Evolutionary conservation across 2,329 filamentous ascomycete species (phyloP), one percentile per base, ranked within the genome.

Genomic region (Botrytis fragariae): DNA sequence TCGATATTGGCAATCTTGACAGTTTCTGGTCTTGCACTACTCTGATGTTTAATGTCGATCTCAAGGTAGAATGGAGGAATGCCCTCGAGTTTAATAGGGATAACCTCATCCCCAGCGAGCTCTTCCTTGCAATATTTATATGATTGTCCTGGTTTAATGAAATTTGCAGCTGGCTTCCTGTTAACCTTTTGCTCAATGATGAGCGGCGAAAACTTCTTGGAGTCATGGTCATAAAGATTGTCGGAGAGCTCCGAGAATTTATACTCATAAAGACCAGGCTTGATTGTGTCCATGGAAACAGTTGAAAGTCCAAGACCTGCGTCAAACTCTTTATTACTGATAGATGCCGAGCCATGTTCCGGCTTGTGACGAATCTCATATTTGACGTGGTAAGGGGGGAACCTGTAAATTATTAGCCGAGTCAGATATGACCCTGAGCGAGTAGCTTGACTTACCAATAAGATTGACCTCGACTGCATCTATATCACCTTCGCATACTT

Each of bases 51-150:
- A 83, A 99, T 93, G 79, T 95, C 94, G 37, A 98, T 88, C 81
- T 98, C 96, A 7, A 99, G 85, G 65, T 91, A 91, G 84, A 99
- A 99, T 0, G 96, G 96, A 10, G 95, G 90, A 25, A 91, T 86
- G 57, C 96, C 96, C 74, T 92, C 92, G 29, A 99, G 87, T 3
- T 89, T 91, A 74, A 99, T 92, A 0, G 95, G 95, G 72, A 99
- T 97, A 59, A 89, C 90, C 79, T 99, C 95, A 79, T 97, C 93
- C 45, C 91, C 89, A 71, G 90, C 89, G 69, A 92, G 88, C 78
- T 97, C 93, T 65, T 94, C 91, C 81, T 94, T 92, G 84, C 96
- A 99, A 83, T 95, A 97, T 81, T 96, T 97, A 86, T 98, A 98
- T 0, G 93, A 95, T 82, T 96, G 96, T 25, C 95, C 95, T 4